phyloP scores from a whole-genome alignment of 306 rosid species.

The Leucaena leucocephala region DNA sequence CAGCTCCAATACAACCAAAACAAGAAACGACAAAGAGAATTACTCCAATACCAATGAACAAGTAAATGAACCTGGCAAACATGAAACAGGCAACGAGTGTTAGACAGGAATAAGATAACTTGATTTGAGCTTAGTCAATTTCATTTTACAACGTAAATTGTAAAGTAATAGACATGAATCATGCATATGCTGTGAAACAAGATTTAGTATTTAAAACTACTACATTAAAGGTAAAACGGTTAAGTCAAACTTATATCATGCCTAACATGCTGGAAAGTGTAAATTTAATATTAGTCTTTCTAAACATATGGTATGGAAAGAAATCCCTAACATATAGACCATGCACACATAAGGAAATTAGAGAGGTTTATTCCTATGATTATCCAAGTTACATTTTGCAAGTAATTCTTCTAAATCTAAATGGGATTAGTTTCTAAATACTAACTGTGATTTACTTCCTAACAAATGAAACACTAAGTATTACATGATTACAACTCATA shows the following conservation, averaged over 20 bases:
- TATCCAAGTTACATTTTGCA: neutral
- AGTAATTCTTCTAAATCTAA: neutral
- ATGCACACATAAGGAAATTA: neutral
- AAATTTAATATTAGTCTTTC: conserved; percentile 8
- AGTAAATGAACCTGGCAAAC: conserved; percentile 84
- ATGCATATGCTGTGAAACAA: neutral
- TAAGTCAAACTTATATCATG: conserved; percentile 19
- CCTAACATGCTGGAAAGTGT: conserved; percentile 13
- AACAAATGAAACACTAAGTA: neutral
- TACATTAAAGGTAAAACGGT: neutral
- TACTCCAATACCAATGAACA: conserved; percentile 81
- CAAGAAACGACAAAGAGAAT: conserved; percentile 75
- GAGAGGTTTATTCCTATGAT: conserved; percentile 23
- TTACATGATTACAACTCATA: neutral
- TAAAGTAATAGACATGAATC: neutral
- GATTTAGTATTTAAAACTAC: conserved; percentile 5
- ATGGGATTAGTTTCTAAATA: neutral
- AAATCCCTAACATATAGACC: conserved; percentile 9
- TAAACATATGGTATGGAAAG: conserved; percentile 18
- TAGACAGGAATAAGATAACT: conserved; percentile 24
- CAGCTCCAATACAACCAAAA: conserved; percentile 83
- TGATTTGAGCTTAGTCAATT: conserved; percentile 24
- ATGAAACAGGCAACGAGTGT: conserved; percentile 22
- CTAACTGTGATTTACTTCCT: neutral
- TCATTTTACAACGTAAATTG: conserved; percentile 2